Conservation (phyloP, 108 stramenopile species). For the Fistulifera solaris region DNA sequence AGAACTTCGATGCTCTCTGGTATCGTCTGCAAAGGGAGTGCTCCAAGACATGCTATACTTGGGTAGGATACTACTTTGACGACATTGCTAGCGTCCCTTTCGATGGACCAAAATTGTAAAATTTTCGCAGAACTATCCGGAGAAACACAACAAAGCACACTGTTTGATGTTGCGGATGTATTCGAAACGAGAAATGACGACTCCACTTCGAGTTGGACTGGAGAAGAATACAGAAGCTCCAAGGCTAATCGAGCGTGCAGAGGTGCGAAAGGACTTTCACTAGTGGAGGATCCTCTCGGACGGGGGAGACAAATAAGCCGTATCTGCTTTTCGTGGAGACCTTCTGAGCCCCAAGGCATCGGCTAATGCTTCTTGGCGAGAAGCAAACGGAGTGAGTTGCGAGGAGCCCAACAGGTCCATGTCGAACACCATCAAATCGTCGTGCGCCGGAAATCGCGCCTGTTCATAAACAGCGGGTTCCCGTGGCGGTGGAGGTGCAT, state of each 20-base stretch:
- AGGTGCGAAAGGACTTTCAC: no score
- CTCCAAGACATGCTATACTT: no score
- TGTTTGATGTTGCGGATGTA: no score
- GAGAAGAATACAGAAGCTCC: no score
- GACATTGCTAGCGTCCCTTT: not conserved
- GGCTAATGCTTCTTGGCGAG: constrained; percentile 32
- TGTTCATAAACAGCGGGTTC: constrained; percentile 6
- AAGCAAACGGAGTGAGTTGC: constrained; percentile 1
- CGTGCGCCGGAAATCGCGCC: constrained; percentile 24
- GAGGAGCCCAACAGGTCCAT: not conserved
- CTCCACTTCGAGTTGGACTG: no score
- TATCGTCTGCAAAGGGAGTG: no score
- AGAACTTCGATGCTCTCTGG: no score
- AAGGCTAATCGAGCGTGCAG: no score
- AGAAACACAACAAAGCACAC: no score
- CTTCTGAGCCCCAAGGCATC: constrained; percentile 40
- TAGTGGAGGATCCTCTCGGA: no score
- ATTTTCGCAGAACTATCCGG: not conserved
- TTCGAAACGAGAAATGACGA: no score
- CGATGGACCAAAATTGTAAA: not conserved
- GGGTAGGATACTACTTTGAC: not conserved
- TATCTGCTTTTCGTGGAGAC: constrained; percentile 17
- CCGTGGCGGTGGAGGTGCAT: constrained; percentile 28
- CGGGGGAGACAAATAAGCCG: no score
- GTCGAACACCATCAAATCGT: constrained; percentile 6